phyloP scores from a whole-genome alignment of 139 green algal genomes.

The Micromonas pusilla region DNA sequence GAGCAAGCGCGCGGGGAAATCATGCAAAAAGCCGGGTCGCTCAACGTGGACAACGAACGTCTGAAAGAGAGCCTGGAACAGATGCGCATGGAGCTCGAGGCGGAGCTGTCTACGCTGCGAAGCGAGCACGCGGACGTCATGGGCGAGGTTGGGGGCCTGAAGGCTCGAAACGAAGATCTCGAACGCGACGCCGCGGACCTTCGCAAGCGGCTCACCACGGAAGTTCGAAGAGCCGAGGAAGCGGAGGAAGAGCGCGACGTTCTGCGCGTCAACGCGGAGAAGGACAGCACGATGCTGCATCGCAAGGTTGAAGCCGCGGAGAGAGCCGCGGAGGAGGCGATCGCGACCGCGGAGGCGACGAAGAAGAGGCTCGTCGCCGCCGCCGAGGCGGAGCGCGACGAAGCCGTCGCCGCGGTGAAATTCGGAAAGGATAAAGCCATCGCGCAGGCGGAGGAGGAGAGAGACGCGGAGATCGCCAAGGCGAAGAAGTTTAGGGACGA shows the following conservation, averaged over 20 bases:
- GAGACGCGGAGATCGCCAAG: not conserved
- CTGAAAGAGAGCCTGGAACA: not conserved
- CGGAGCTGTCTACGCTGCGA: not conserved
- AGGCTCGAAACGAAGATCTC: not conserved
- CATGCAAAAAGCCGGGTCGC: not conserved
- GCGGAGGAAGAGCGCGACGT: not conserved
- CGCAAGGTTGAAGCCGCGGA: not conserved
- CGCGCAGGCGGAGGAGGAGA: not conserved
- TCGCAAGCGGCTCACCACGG: not conserved
- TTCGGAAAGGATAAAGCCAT: too few species aligned
- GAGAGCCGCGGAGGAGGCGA: not conserved
- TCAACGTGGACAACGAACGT: not conserved
- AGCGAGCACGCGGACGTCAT: not conserved
- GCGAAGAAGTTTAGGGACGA: not conserved
- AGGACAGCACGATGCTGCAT: not conserved
- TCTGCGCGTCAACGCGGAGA: not conserved
- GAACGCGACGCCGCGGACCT: not conserved
- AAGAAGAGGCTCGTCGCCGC: not conserved
- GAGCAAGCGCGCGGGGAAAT: not conserved
- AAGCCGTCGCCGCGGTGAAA: not conserved
- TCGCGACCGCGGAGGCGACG: not conserved
- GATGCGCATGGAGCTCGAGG: not conserved
- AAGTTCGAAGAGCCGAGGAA: not conserved
- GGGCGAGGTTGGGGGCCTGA: not conserved
- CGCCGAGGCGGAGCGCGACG: not conserved